Evolutionary conservation across 768 basidiomycete species (phyloP).

Genomic region (Leucocoprinus birnbaumii): DNA sequence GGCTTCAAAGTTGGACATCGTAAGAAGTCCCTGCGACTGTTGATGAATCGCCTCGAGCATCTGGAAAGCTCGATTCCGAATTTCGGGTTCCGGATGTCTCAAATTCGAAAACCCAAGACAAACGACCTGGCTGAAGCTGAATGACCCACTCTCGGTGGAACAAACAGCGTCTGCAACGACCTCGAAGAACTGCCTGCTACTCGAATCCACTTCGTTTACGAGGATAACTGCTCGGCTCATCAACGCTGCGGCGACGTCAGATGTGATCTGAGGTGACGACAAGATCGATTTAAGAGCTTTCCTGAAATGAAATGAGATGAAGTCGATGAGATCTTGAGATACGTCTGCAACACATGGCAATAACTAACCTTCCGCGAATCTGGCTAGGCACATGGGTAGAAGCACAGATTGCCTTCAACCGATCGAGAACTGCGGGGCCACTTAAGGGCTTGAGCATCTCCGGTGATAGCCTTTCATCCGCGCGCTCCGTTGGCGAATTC

Average conservation of each 20-base stretch:
- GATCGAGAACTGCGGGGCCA: constrained; percentile 52
- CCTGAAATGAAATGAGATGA: constrained; percentile 35
- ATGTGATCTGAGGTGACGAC: constrained; percentile 49
- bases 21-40: constrained; percentile 60
- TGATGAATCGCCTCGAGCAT: constrained; percentile 74
- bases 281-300: constrained; percentile 75
- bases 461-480: constrained; percentile 23
- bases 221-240: constrained; percentile 68
- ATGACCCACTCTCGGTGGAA: constrained; percentile 48
- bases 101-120: constrained; percentile 85
- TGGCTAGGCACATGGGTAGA: constrained; percentile 51
- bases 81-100: constrained; percentile 60
- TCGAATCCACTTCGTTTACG: constrained; percentile 50
- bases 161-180: constrained; percentile 71
- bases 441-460: constrained; percentile 57
- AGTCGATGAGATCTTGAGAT: background rate
- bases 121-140: constrained; percentile 70
- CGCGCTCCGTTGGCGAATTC: constrained; percentile 61
- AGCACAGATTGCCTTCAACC: constrained; percentile 66
- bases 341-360: background rate
- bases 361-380: constrained; percentile 61
- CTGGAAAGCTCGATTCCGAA: constrained; percentile 75
- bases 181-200: constrained; percentile 71
- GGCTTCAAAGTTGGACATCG: constrained; percentile 73
- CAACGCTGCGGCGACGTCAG: constrained; percentile 58